Evolutionary conservation across 2,329 filamentous ascomycete species (phyloP), one percentile per base, ranked within the genome.

Genomic region (Fusarium tupiense): DNA sequence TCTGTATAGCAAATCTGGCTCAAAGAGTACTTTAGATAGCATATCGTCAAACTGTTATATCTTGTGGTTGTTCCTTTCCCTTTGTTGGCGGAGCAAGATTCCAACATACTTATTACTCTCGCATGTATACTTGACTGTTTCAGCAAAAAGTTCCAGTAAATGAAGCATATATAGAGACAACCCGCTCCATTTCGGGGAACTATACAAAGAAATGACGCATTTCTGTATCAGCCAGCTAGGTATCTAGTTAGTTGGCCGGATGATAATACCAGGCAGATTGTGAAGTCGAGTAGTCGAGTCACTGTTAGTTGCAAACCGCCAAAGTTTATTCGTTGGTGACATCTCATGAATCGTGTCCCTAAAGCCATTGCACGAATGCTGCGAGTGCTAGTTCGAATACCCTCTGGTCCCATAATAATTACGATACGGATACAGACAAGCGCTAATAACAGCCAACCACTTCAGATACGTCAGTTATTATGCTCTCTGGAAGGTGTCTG

Each of bases 341-440:
- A 31, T 31, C 38, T 49, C 58, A 57, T 68, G 67, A 74, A 52
- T 74, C 62, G 58, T 35, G 47, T 31, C 24, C 37, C 38, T 37
- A 29, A 37, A 35, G n/a, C 61, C 24, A 41, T 20, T 29, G 20
- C 50, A 31, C n/a, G n/a, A 56, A 43, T 44, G 33, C 29, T 58
- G 40, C 22, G 13, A 33, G 31, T 33, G 56, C n/a, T 20, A 24
- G 31, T 8, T 49, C 41, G 29, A 64, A 44, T 43, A 22, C 40
- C 60, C 19, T 60, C 19, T 22, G 43, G 19, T 33, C 37, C 54
- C 46, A 47, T 31, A 38, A 47, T 29, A 38, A 41, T 37, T 56
- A 19, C 22, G 19, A 41, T 74, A 62, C 67, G 40, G 33, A 71
- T 68, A 40, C 62, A 59, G 62, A 68, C 54, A 35, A 61, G 46